Conservation (phyloP, 805 yeast species). For the Candida golubevii region DNA sequence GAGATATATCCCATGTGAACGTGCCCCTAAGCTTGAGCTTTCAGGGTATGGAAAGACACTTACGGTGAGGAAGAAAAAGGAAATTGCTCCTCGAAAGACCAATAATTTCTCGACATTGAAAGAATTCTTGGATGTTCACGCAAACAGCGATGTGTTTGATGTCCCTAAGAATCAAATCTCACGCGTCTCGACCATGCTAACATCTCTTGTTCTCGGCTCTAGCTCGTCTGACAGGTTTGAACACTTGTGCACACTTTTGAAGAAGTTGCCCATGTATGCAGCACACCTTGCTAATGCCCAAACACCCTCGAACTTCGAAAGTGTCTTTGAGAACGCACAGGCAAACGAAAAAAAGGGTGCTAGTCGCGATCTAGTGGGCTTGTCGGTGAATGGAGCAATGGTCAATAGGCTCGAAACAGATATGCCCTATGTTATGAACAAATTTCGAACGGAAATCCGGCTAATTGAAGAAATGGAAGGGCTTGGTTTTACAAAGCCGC, state of each 20-base stretch:
- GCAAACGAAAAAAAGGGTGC: slow-evolving; percentile 36
- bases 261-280: slow-evolving; percentile 13
- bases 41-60: slow-evolving; percentile 58
- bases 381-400: slow-evolving; percentile 70
- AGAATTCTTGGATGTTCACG: background rate
- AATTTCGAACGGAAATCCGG: slow-evolving; percentile 24
- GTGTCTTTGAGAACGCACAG: slow-evolving; percentile 18
- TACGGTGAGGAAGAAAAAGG: slow-evolving; percentile 5
- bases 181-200: slow-evolving; percentile 7
- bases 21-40: slow-evolving; percentile 14
- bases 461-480: slow-evolving; percentile 21
- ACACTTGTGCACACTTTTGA: slow-evolving; percentile 2
- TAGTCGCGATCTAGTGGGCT: slow-evolving; percentile 39
- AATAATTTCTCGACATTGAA: background rate
- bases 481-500: slow-evolving; percentile 29
- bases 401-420: slow-evolving; percentile 44
- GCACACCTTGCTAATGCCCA: slow-evolving; percentile 6
- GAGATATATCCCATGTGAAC: slow-evolving; percentile 58
- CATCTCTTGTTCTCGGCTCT: slow-evolving; percentile 7
- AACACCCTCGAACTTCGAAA: slow-evolving; percentile 1
- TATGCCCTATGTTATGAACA: slow-evolving; percentile 40
- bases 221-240: background rate
- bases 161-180: slow-evolving; percentile 2
- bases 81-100: background rate
- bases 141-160: slow-evolving; percentile 3